Conservation (phyloP, 2,329 filamentous ascomycete species). For the Exutisphaerella laricina region DNA sequence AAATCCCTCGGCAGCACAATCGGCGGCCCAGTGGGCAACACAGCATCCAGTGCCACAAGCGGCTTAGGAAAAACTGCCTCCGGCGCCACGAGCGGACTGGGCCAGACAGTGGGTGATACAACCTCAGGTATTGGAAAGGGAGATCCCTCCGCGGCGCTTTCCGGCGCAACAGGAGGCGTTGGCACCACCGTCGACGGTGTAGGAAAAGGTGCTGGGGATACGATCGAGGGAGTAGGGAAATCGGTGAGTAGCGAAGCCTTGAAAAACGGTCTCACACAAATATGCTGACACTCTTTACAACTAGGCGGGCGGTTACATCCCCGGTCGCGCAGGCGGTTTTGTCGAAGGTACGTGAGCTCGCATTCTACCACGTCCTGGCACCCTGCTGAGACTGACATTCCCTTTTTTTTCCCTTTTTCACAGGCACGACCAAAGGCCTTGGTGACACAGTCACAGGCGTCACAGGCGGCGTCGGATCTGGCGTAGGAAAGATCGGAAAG, state of each 20-base stretch:
- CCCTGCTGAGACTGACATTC: no score
- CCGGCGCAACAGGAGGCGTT: conserved; percentile 34
- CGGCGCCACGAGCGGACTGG: conserved; percentile 38
- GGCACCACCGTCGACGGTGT: conserved; percentile 35
- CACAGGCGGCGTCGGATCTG: conserved; percentile 39
- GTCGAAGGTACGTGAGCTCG: conserved; percentile 35
- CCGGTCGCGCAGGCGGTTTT: conserved; percentile 36
- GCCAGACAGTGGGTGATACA: conserved; percentile 41
- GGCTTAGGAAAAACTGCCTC: conserved; percentile 40
- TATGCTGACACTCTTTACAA: neutral
- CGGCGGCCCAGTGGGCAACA: conserved; percentile 37
- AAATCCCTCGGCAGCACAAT: conserved; percentile 11
- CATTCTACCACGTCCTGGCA: no score
- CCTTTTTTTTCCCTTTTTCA: no score
- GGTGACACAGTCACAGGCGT: conserved; percentile 37
- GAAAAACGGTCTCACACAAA: neutral
- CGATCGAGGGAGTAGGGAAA: conserved; percentile 10
- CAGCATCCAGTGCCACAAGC: conserved; percentile 33
- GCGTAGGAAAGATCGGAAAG: conserved; percentile 41
- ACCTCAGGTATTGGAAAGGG: conserved; percentile 40
- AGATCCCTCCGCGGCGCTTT: conserved; percentile 37
- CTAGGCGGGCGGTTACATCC: conserved; percentile 37
- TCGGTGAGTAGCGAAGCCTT: neutral
- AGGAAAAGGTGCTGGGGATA: conserved; percentile 24
- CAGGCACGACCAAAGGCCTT: conserved; percentile 38